Base-by-base conservation (phyloP, 2,329 filamentous ascomycete genomes). In the Ophiocordyceps camponoti-saundersi region DNA sequence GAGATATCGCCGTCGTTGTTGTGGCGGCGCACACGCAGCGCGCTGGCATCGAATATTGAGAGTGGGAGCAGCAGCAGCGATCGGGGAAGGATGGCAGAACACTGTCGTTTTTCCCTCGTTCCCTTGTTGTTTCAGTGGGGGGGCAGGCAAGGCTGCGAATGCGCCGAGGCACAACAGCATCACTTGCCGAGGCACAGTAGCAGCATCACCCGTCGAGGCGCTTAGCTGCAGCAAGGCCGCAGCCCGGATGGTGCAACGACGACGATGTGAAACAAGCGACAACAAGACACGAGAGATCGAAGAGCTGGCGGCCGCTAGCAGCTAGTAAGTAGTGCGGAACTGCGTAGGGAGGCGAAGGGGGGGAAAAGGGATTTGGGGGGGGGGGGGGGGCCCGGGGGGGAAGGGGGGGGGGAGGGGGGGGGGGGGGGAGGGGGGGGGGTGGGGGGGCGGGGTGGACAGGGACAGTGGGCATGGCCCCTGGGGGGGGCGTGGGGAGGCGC, bases 21-120 rank as follows among this genome's bases (percentile, higher is more conserved):
- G 50, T 58, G 60, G 62, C 58, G 54, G 44, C 46, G 44, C 32
- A 48, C 57, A 57, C 59, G 61, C 48, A 57, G 59, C 61, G 57
- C 53, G 54, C 55, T 41, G 44, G 20, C 16, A 34, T 45, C 20
- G 43, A 21, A 46, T 15, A 15, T 13, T 29, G 20, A 11, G 23
- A 20, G n/a, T 8, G 7, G 5, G n/a, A 7, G 18, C n/a, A 20
- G 6, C 18, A 10, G 18, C 18, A n/a, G n/a, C n/a, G 5, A 20
- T 20, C n/a, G 32, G 32, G 32, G 32, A 34, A 12, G 32, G 32
- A 34, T 34, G 32, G 36, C 36, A 40, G 18, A 40, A n/a, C 7
- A 20, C 26, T 29, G 7, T 29, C 26, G 26, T 29, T 29, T 29
- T 29, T 29, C 26, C 26, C 26, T 29, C 11, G 7, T 11, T 11